Evolutionary conservation across 1,139 yeast genomes (phyloP), one percentile per base, ranked within the genome.

Genomic region (Blastobotrys malaysiensis): DNA sequence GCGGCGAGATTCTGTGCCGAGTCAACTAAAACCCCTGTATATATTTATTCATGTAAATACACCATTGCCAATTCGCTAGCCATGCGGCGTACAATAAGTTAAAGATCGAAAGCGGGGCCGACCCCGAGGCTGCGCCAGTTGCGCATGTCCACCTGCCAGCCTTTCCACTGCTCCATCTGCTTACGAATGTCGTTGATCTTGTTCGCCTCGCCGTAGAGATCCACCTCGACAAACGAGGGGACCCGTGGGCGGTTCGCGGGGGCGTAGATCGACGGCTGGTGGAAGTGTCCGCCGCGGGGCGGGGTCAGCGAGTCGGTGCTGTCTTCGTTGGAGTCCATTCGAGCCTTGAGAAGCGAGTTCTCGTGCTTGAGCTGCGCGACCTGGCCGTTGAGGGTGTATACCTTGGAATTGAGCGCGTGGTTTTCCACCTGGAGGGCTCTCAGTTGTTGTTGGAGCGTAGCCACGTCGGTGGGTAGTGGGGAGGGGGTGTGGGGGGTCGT

Each of bases 111-210:
- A 2, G 76, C 67, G 7, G 86, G 83, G 1, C 88, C 88, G 50
- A 77, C 73, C 0, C 88, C 88, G 31, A 80, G 73, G 50, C 80
- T 76, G 65, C 85, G 77, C 97, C 97, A 90, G 22, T 70, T 66
- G 20, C 88, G 77, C 95, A 90, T 87, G 65, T 90, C 96, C 3
- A 88, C 80, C 65, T 86, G 89, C 93, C 95, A 90, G 45, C 83
- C 84, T 62, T 83, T 82, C 96, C 96, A 90, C 59, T 82, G 79
- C 69, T 69, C 73, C 66, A 80, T 65, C 43, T 66, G 67, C 52
- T 65, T 63, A 13, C 66, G 60, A 49, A 64, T 61, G 39, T 63
- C 63, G 31, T 65, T 57, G 46, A 69, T 62, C 47, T 61, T 59
- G 43, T 64, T 57, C 11, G 68, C 65, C 50, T 69, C 72, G 13